Evolutionary conservation across 179 eudicot species (phyloP).

Genomic region (Beta macrorhiza): DNA sequence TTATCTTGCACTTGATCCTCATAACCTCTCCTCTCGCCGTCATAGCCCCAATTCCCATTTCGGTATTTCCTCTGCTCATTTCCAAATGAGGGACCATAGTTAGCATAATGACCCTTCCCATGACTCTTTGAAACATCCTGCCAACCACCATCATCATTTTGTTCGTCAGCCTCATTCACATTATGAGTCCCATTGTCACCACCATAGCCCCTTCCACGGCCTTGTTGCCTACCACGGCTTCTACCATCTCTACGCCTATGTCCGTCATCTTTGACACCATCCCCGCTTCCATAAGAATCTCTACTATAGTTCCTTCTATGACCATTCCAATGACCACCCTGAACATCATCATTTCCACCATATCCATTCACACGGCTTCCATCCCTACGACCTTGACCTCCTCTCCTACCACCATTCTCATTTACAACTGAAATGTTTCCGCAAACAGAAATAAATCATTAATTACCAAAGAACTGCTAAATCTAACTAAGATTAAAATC

Average conservation of each 20-base stretch:
- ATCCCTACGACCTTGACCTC: constrained; percentile 10
- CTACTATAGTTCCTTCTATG: constrained; percentile 9
- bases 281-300: constrained; percentile 14
- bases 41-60: constrained; percentile 13
- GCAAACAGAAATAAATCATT: background rate
- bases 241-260: constrained; percentile 17
- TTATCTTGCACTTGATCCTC: background rate
- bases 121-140: background rate
- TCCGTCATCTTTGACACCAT: constrained; percentile 5
- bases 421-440: background rate
- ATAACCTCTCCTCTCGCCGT: constrained; percentile 22
- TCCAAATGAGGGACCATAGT: too few relatives aligned
- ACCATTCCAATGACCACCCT: constrained; percentile 1
- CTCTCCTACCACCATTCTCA: background rate
- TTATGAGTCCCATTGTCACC: background rate
- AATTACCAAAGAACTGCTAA: background rate
- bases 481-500: background rate
- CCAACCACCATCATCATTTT: constrained; percentile 2
- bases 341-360: constrained; percentile 13
- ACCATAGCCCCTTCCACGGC: background rate
- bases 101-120: background rate
- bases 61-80: background rate
- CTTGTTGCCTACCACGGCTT: background rate
- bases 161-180: constrained; percentile 19
- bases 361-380: constrained; percentile 3